Conservation (phyloP, 192 early-diverging fungal species). For the Lobosporangium transversale region DNA sequence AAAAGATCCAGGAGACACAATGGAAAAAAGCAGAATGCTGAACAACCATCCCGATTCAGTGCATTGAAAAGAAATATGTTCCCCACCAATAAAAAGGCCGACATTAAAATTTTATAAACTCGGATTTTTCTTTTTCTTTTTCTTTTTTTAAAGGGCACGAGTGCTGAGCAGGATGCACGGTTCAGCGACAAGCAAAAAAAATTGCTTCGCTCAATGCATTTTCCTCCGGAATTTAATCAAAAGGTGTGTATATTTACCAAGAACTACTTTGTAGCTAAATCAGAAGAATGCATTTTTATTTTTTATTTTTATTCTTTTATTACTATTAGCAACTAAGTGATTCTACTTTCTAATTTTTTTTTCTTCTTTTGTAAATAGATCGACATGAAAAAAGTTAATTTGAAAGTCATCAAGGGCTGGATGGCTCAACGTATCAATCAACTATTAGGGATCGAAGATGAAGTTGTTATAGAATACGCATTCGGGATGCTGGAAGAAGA, state of each 20-base stretch:
- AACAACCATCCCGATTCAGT: too few species aligned
- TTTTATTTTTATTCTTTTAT: neutral
- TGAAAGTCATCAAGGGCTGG: conserved; percentile 91
- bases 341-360: neutral
- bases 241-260: conserved; percentile 79
- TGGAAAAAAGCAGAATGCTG: too few species aligned
- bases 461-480: conserved; percentile 89
- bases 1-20: neutral
- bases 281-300: neutral
- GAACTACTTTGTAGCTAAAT: neutral
- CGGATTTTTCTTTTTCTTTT: neutral
- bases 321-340: neutral
- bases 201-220: conserved; percentile 79
- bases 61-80: too few species aligned
- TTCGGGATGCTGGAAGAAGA: conserved; percentile 83
- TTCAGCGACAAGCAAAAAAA: conserved; percentile 88
- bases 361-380: conserved; percentile 60
- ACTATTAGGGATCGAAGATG: conserved; percentile 92
- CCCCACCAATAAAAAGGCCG: too few species aligned
- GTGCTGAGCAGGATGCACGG: conserved; percentile 78
- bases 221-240: conserved; percentile 77
- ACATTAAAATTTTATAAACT: too few species aligned
- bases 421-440: conserved; percentile 75
- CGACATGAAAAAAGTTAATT: conserved; percentile 88
- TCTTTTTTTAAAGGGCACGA: conserved; percentile 66